Conservation (phyloP, 2,329 filamentous ascomycete genomes). For the Hymenoscyphus salicellus region DNA sequence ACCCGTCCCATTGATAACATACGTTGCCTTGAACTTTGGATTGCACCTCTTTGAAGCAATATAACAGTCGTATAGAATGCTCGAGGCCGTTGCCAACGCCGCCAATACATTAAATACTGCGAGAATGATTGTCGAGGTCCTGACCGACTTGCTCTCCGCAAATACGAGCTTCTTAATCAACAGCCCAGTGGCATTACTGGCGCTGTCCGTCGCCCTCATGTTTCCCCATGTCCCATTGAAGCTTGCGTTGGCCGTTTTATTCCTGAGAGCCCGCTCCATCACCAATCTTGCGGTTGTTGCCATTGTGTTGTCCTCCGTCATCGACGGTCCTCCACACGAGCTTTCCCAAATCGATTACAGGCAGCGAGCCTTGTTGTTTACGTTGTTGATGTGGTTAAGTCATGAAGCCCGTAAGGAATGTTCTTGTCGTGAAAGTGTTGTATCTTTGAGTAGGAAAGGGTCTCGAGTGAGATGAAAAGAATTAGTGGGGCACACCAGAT, state of each 20-base stretch:
- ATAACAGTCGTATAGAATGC: slow-evolving; percentile 54
- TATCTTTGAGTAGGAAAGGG: slow-evolving; percentile 18
- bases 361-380: slow-evolving; percentile 34
- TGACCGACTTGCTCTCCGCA: slow-evolving; percentile 49
- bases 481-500: slow-evolving; percentile 30
- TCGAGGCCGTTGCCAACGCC: slow-evolving; percentile 53
- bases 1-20: slow-evolving; percentile 43
- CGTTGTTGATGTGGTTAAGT: slow-evolving; percentile 31
- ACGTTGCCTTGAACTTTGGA: slow-evolving; percentile 40
- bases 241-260: slow-evolving; percentile 8
- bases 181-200: slow-evolving; percentile 15
- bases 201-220: slow-evolving; percentile 7
- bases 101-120: slow-evolving; percentile 59
- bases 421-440: slow-evolving; percentile 16
- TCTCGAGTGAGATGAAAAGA: slow-evolving; percentile 23
- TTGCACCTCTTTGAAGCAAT: slow-evolving; percentile 35
- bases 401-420: slow-evolving; percentile 31
- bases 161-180: slow-evolving; percentile 35
- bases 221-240: slow-evolving; percentile 6
- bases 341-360: slow-evolving; percentile 20
- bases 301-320: slow-evolving; percentile 23
- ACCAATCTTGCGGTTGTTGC: slow-evolving; percentile 27
- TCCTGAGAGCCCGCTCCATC: slow-evolving; percentile 22
- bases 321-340: slow-evolving; percentile 19
- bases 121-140: slow-evolving; percentile 60